phyloP scores from a whole-genome alignment of 2,329 filamentous ascomycete genomes.

The Harringtonia lauricola region DNA sequence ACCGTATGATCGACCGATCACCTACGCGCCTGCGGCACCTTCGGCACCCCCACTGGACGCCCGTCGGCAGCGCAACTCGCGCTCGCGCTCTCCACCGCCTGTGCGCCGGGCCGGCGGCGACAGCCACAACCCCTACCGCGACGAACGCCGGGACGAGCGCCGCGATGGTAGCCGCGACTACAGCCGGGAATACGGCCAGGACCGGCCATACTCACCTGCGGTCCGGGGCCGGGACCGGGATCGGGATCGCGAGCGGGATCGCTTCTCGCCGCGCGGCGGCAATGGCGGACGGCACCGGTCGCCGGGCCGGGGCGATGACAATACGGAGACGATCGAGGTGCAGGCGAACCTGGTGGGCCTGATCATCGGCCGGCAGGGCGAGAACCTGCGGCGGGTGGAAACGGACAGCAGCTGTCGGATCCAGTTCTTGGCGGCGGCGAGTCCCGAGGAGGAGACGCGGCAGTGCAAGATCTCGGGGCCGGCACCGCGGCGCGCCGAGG shows the following conservation, averaged over 20 bases:
- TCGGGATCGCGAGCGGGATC: conserved; percentile 22
- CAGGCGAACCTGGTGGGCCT: conserved; percentile 79
- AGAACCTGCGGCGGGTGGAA: conserved; percentile 80
- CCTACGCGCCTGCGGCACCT: conserved; percentile 28
- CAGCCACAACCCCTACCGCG: conserved; percentile 44
- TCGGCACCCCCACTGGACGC: conserved; percentile 13
- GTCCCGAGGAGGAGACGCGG: conserved; percentile 59
- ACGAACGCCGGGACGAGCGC: conserved; percentile 33
- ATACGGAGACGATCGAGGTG: conserved; percentile 72
- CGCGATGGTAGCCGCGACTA: conserved; percentile 45
- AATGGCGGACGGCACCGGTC: conserved; percentile 24
- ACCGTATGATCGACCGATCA: conserved; percentile 46
- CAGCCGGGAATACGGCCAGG: conserved; percentile 32
- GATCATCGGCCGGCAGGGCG: conserved; percentile 83
- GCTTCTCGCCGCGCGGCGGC: conserved; percentile 48
- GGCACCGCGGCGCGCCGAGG: conserved; percentile 59
- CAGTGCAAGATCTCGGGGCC: conserved; percentile 79
- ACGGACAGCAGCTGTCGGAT: conserved; percentile 72
- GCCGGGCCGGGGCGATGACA: conserved; percentile 39
- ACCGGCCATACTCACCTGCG: conserved; percentile 18
- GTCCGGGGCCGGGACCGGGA: conserved; percentile 28
- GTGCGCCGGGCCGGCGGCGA: conserved; percentile 54
- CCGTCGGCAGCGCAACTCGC: conserved; percentile 52
- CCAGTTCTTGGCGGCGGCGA: conserved; percentile 72
- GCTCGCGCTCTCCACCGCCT: conserved; percentile 59